Evolutionary conservation across 2,329 filamentous ascomycete species (phyloP).

Genomic region (Pseudocercospora musae): DNA sequence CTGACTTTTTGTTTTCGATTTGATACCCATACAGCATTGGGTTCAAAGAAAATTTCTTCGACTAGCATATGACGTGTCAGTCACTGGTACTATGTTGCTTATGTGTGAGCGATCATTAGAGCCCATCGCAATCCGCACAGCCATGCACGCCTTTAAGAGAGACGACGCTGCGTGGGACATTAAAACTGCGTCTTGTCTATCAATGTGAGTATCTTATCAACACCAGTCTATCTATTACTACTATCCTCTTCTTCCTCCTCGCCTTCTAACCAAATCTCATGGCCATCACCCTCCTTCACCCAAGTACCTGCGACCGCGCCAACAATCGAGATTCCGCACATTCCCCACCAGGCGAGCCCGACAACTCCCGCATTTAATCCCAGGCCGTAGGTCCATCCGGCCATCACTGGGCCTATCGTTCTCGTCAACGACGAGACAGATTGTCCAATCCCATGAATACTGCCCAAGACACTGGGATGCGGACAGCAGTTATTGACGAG

Average conservation of each 20-base stretch:
- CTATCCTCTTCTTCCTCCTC: constrained; percentile 34
- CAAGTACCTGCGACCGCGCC: constrained; percentile 58
- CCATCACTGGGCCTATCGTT: constrained; percentile 54
- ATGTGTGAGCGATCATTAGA: no score
- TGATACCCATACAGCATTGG: not conserved
- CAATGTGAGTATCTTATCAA: not conserved
- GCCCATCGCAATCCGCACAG: no score
- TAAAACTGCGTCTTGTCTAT: not conserved
- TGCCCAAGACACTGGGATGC: constrained; percentile 55
- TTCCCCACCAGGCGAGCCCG: constrained; percentile 56
- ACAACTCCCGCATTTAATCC: constrained; percentile 54
- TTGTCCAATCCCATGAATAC: constrained; percentile 58
- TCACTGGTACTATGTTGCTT: no score
- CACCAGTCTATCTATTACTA: not conserved
- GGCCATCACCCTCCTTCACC: constrained; percentile 62
- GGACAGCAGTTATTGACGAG: constrained; percentile 60
- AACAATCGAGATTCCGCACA: constrained; percentile 52
- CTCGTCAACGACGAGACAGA: constrained; percentile 53
- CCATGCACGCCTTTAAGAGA: no score
- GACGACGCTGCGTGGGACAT: no score
- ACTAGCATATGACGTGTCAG: no score
- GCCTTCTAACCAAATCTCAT: constrained; percentile 55
- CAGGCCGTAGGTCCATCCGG: constrained; percentile 51
- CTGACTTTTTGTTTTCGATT: not conserved
- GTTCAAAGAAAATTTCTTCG: not conserved